Base-by-base conservation (phyloP, 805 yeast genomes). In the Saturnispora zaruensis region DNA sequence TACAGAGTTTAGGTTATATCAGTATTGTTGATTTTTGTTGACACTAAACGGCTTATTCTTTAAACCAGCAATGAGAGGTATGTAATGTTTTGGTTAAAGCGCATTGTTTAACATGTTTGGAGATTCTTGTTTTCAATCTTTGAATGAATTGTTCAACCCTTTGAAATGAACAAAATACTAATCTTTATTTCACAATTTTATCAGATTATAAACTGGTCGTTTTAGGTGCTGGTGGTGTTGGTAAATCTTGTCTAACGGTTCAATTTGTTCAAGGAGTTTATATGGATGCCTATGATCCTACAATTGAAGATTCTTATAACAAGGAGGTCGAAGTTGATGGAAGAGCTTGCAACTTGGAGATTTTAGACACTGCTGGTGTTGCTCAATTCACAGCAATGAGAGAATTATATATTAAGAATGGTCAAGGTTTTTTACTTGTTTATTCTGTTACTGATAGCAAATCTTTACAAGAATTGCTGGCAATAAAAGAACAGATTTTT, bases 221-320 rank as follows among this genome's bases (percentile, higher is more conserved):
- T 18, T 72, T 91, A 51, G 99, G 99, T 53, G 95, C 96, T 13
- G 97, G 97, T 59, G 96, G 97, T 68, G 96, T 88, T 7, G 99
- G 99, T 59, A 91, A 91, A 61, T 87, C 97, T 23, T 89, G 95
- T 37, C 72, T 91, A 38, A 89, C 96, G 1, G 96, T 88, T 5
- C 96, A 88, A 63, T 90, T 85, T 62, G 95, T 88, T 3, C 95
- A 87, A 64, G 93, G 93, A 9, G 84, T 85, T 2, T 90, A 87
- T 65, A 79, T 87, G 49, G 97, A 91, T 60, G 77, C 88, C 34
- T 91, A 91, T 68, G 98, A 91, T 62, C 98, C 99, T 7, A 93
- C 99, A 7, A 93, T 91, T 56, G 99, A 91, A 64, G 98, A 91
- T 62, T 87, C 96, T 0, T 93, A 91, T 67, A 73, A 95, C 44